Base-by-base conservation (phyloP, 2,329 filamentous ascomycete species). In the Apiospora hydei region DNA sequence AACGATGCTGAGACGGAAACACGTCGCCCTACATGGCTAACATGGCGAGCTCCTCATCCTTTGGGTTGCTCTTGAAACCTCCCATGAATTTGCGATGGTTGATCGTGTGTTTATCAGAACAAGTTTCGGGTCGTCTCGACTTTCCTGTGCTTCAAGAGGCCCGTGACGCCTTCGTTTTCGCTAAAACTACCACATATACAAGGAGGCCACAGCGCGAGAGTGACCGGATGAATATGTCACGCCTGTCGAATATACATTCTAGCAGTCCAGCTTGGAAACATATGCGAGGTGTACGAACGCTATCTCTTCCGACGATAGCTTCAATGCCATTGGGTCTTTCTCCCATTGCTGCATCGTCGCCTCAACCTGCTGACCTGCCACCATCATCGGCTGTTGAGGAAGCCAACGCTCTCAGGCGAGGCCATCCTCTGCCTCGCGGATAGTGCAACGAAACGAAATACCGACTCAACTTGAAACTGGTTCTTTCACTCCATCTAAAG, bases 91-190 rank as follows among this genome's bases (percentile, higher is more conserved):
- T 64, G 18, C 30, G 34, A 64, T 64, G 30, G 3, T 24, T 41
- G 21, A 30, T 13, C 10, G 30, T 38, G 8, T 38, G 57, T 64
- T 30, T 24, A 41, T 41, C 30, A 64, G n/a, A 64, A 41, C 57
- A 11, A 6, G 57, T 41, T 38, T 64, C 57, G 57, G 34, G n/a
- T 24, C 57, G 57, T 41, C 57, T 64, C 57, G 57, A 64, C 18
- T 64, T 64, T 34, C 57, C 34, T 41, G 30, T 64, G 57, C 21
- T 41, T n/a, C 34, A 13, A 38, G 3, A 38, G 7, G 18, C 18
- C 57, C 4, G 57, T 38, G 18, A 34, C 57, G 57, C 34, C n/a
- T 64, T 64, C 57, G 57, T 24, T 41, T 64, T 64, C 57, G 57
- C 34, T 64, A 18, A n/a, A 64, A 41, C 26, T 16, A 13, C 16